Conservation (phyloP, 2,329 filamentous ascomycete species). For the Chrysoporthe austroafricana region DNA sequence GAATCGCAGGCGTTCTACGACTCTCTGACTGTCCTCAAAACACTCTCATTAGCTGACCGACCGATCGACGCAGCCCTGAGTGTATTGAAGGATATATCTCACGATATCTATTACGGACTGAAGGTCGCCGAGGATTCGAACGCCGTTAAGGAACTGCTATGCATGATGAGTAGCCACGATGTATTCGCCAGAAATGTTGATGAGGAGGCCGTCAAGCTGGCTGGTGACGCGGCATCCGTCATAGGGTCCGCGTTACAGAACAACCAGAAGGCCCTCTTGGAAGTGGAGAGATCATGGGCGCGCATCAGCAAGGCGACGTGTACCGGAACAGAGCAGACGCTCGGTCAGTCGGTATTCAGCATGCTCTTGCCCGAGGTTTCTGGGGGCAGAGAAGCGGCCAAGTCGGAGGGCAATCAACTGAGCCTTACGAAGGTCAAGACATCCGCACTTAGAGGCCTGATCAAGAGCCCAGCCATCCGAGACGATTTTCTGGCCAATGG, state of each 20-base stretch:
- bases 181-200: conserved; percentile 29
- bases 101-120: conserved; percentile 72
- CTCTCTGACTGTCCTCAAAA: conserved; percentile 55
- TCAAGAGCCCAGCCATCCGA: conserved; percentile 58
- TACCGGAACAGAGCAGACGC: conserved; percentile 30
- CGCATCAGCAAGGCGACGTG: conserved; percentile 46
- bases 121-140: conserved; percentile 62
- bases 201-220: conserved; percentile 35
- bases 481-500: conserved; percentile 57
- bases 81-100: conserved; percentile 64
- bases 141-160: conserved; percentile 59
- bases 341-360: conserved; percentile 48
- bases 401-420: conserved; percentile 23
- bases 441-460: conserved; percentile 57
- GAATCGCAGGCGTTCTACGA: conserved; percentile 48
- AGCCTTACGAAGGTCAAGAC: conserved; percentile 45
- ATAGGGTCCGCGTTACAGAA: conserved; percentile 65
- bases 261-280: conserved; percentile 63
- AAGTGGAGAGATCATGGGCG: conserved; percentile 54
- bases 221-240: conserved; percentile 58
- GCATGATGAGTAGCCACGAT: conserved; percentile 50
- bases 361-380: conserved; percentile 36
- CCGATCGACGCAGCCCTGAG: conserved; percentile 56
- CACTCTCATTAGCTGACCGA: conserved; percentile 32
- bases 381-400: conserved; percentile 30